phyloP scores from a whole-genome alignment of 2,329 filamentous ascomycete species.

The Hirsutella minnesotensis region DNA sequence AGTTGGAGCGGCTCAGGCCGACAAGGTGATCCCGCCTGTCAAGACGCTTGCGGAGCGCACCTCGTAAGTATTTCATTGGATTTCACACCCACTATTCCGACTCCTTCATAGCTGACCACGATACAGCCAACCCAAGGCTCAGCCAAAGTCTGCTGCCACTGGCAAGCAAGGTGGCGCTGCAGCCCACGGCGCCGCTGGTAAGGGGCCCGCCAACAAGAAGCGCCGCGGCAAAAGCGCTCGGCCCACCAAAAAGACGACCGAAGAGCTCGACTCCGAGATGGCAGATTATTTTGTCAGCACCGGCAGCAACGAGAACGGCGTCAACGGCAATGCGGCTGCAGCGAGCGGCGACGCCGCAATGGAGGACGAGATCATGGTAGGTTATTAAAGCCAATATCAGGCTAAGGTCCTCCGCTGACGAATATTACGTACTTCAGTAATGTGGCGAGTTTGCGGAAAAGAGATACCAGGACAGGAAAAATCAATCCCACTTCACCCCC shows the following conservation, averaged over 20 bases:
- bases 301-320: slow-evolving; percentile 31
- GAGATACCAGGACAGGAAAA: not conserved
- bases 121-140: slow-evolving; percentile 23
- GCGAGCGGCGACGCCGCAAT: slow-evolving; percentile 47
- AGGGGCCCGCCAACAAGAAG: slow-evolving; percentile 39
- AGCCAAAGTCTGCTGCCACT: slow-evolving; percentile 71
- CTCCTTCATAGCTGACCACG: slow-evolving; percentile 2
- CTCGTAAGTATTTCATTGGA: slow-evolving; percentile 38
- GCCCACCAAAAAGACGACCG: slow-evolving; percentile 75
- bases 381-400: slow-evolving; percentile 6
- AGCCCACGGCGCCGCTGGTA: slow-evolving; percentile 28
- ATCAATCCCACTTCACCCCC: not conserved
- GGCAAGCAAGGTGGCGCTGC: slow-evolving; percentile 52
- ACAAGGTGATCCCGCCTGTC: slow-evolving; percentile 51
- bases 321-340: slow-evolving; percentile 32
- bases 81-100: no score
- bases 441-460: not conserved
- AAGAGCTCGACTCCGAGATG: slow-evolving; percentile 97
- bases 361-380: slow-evolving; percentile 51
- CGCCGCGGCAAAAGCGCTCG: slow-evolving; percentile 48
- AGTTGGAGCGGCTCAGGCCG: slow-evolving; percentile 62
- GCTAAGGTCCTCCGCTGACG: not conserved
- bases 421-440: not conserved
- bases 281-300: slow-evolving; percentile 71
- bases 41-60: slow-evolving; percentile 77